phyloP scores from a whole-genome alignment of 164 flowering plant species.

The Annona squamosa region DNA sequence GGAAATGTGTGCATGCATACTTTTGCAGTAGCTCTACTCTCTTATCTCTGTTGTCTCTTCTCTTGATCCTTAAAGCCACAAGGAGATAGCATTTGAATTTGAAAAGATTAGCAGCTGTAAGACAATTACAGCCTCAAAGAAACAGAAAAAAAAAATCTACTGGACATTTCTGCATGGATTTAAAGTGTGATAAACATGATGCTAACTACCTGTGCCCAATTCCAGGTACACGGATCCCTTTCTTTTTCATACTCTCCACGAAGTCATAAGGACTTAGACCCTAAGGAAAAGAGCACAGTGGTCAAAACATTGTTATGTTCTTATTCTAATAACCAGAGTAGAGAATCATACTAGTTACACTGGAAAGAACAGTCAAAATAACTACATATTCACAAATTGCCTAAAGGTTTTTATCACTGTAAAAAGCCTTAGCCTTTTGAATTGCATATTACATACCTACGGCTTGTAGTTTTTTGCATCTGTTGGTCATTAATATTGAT shows the following conservation, averaged over 20 bases:
- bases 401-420: too few species aligned
- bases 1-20: constrained; percentile 79
- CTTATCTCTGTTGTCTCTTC: constrained; percentile 94
- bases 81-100: neutral
- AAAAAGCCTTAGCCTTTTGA: too few species aligned
- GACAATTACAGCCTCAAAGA: neutral
- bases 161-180: neutral
- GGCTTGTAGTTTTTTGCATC: too few species aligned
- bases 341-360: neutral
- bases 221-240: constrained; percentile 97
- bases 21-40: constrained; percentile 87
- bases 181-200: neutral
- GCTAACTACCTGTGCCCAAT: constrained; percentile 83
- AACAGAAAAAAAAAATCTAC: too few species aligned
- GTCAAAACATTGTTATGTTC: neutral
- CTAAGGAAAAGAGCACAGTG: constrained; percentile 27
- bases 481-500: too few species aligned
- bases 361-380: neutral
- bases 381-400: too few species aligned
- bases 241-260: constrained; percentile 95
- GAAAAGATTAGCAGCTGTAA: neutral
- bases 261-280: constrained; percentile 81
- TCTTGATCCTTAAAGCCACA: constrained; percentile 65
- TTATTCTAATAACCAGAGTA: neutral
- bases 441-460: too few species aligned